Evolutionary conservation across 345 rosid species (phyloP), one percentile per base, ranked within the genome.

Genomic region (Orychophragmus violaceus): DNA sequence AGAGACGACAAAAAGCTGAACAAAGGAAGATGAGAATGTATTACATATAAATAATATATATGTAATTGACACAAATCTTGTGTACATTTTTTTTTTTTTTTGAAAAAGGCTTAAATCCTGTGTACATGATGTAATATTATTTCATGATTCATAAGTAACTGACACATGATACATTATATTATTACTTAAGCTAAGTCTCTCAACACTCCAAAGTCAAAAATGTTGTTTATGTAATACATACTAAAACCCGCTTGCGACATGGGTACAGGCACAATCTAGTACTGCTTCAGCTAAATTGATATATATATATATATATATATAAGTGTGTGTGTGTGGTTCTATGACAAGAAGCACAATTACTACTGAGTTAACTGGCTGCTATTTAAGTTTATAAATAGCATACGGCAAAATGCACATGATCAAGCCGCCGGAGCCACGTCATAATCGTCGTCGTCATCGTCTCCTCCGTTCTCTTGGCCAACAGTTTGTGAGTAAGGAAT

Each of bases 381-480:
- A 57, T 7, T 57, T 10, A n/a, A 69, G 59, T 18, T 59, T 58
- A 37, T 36, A 25, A 39, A 39, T 22, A 70, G 62, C 75, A 23
- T 62, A 60, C 60, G 53, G 49, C 6, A 25, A 61, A 35, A 36
- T 64, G 64, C 56, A 44, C 44, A 66, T 42, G 62, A 64, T 74
- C n/a, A 74, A 53, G 77, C 77, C 21, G 77, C 77, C 9, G 77
- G 77, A 42, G 77, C 77, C 50, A 74, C 77, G 53, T 74, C 77
- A 68, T 50, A 30, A 19, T 25, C 73, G 59, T 74, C 77, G 62
- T 74, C 77, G n/a, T 74, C 77, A 22, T 74, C 77, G 39, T 74
- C 77, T 67, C 74, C 77, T 62, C 73, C 77, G 46, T 36, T 53
- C 58, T 67, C 77, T 11, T 33, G 69, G 69, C 33, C 69, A 14